Base-by-base conservation (phyloP, 2,329 filamentous ascomycete species). In the Cladosporium sp. region DNA sequence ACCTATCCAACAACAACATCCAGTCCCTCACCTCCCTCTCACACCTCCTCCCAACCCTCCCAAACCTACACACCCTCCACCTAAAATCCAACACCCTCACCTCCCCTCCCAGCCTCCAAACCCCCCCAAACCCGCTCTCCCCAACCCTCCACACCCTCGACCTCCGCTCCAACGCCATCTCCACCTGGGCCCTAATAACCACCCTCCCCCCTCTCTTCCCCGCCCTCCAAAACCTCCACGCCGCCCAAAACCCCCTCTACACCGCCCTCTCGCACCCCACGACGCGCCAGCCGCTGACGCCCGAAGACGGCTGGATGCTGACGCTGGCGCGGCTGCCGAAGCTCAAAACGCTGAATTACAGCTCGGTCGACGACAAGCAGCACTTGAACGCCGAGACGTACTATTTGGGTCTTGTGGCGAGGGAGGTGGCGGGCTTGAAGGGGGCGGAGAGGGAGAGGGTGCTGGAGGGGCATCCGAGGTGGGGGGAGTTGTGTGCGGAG, bases 301-400 rank as follows among this genome's bases (percentile, higher is more conserved):
- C 85, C 1, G 89, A 95, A 51, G 88, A 95, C 63, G 86, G 87
- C 1, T 92, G 90, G 72, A 95, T 95, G 87, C 78, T 96, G 44
- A 89, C 88, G 1, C 75, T 95, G 22, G 88, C 85, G 28, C 86
- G 90, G 2, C 74, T 96, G 1, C 78, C 80, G 1, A 72, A 74
- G 1, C 78, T 97, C 9, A 78, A 78, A 49, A 77, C 75, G 1
- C 77, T 96, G 31, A 93, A 93, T 66, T 89, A 87, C 66, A 84
- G 70, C 55, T 69, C 68, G 13, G 84, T 97, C 60, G 84, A 83
- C 0, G 61, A 75, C 1, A 81, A 85, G 40, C 91, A 97, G 67
- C 83, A 92, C 14, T 77, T 82, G 50, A 93, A 97, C 63, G 90
- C 90, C 4, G 93, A 97, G 62, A 85, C 92, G 63, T 98, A 95